Percentiles rank a stretch among this genome's conserved stretches.
Evolutionary conservation across 2,329 filamentous ascomycete genomes (phyloP).

Genomic region (Aspergillus sp.): DNA sequence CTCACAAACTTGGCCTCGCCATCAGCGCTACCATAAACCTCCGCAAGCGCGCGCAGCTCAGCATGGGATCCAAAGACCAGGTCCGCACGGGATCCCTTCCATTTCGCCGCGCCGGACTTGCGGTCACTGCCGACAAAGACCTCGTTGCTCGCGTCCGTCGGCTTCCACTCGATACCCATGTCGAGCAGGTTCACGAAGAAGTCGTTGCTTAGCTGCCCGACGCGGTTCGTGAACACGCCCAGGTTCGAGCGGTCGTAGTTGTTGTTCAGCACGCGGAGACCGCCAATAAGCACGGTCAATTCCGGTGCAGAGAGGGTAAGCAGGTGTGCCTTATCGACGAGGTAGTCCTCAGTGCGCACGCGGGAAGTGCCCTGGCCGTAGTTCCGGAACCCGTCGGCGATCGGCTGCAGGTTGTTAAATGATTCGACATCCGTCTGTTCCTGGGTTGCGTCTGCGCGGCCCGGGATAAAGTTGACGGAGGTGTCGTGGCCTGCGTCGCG

Average conservation of each 20-base stretch:
- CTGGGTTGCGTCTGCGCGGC: slow-evolving; percentile 69
- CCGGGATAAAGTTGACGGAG: slow-evolving; percentile 69
- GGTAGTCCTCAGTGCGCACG: slow-evolving; percentile 65
- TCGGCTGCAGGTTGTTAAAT: slow-evolving; percentile 66
- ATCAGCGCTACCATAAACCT: slow-evolving; percentile 66
- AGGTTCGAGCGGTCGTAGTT: slow-evolving; percentile 69
- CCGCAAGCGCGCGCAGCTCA: slow-evolving; percentile 68
- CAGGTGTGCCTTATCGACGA: slow-evolving; percentile 70
- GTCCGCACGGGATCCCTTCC: slow-evolving; percentile 67
- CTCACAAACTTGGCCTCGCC: slow-evolving; percentile 63
- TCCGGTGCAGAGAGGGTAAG: slow-evolving; percentile 71
- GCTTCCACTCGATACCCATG: slow-evolving; percentile 64
- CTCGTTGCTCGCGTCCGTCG: slow-evolving; percentile 52
- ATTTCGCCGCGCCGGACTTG: slow-evolving; percentile 65
- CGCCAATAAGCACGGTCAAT: slow-evolving; percentile 69
- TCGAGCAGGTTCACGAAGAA: slow-evolving; percentile 81
- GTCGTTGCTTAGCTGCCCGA: slow-evolving; percentile 72
- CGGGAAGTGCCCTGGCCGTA: slow-evolving; percentile 64
- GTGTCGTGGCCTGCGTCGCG: slow-evolving; percentile 39
- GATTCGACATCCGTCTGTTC: slow-evolving; percentile 69
- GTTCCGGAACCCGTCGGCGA: slow-evolving; percentile 77
- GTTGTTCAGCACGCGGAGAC: slow-evolving; percentile 66
- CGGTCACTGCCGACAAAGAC: slow-evolving; percentile 64
- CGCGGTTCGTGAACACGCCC: slow-evolving; percentile 67
- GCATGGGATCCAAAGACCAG: slow-evolving; percentile 72